A percentile compares a stretch with the other conserved stretches of the same genome.
These are phyloP conservation scores for Neocucurbitaria cava DNA, from an alignment of 2,329 filamentous ascomycete genomes.

Conservation along the genomic window DNA sequence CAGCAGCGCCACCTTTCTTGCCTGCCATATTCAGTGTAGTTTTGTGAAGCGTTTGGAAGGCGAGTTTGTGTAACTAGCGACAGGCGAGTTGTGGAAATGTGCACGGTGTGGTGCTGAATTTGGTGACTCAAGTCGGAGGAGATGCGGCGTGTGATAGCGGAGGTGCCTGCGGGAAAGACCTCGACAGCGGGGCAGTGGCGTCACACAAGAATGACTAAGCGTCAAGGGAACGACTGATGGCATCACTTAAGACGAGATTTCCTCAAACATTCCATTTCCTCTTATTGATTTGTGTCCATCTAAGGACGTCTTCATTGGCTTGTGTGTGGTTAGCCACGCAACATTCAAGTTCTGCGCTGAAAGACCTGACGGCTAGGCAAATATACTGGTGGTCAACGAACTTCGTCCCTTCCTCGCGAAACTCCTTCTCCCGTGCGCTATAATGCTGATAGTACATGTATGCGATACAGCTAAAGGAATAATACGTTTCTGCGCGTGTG, in stretches of 20 bases:
- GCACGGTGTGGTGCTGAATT: not conserved
- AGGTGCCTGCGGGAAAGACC: constrained; percentile 12
- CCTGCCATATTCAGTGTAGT: constrained; percentile 31
- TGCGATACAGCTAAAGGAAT: not conserved
- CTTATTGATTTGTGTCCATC: too few relatives aligned
- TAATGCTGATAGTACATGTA: not conserved
- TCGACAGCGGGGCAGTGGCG: constrained; percentile 17
- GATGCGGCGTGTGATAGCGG: constrained; percentile 6
- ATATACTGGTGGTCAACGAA: too few relatives aligned
- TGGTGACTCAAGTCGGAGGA: constrained; percentile 23
- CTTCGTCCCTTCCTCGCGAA: too few relatives aligned
- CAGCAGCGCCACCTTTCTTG: constrained; percentile 64
- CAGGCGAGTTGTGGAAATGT: not conserved
- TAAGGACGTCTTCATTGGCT: too few relatives aligned
- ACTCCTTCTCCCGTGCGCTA: not conserved
- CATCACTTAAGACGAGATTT: too few relatives aligned
- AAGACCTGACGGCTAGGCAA: too few relatives aligned
- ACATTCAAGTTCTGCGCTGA: too few relatives aligned
- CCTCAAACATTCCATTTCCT: too few relatives aligned
- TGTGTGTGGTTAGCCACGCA: too few relatives aligned
- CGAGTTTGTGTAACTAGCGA: not conserved
- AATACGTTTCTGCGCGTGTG: not conserved
- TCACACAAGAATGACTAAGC: constrained; percentile 22
- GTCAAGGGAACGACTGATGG: too few relatives aligned
- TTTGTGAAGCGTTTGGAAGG: not conserved